Base-by-base conservation (phyloP, 495 filamentous ascomycete genomes). In the Echria macrotheca region DNA sequence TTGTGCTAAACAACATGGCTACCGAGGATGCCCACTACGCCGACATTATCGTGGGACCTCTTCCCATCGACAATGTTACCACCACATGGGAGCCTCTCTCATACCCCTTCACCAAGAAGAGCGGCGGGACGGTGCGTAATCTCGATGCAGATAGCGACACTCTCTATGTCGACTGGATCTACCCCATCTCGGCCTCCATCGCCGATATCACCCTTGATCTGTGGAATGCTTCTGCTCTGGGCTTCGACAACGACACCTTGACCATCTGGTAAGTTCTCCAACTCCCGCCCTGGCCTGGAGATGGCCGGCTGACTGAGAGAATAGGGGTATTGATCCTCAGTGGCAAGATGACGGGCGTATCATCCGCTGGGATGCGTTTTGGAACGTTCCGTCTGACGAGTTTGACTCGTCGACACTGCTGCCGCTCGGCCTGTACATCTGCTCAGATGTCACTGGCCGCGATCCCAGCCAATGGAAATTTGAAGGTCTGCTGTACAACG, bases 401-500 rank as follows among this genome's bases (percentile, higher is more conserved):
- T 73, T 69, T 25, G 67, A 70, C 47, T 54, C 58, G 29, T 44
- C 43, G 15, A 69, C 70, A 3, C 55, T 76, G 6, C 58, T 78
- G 1, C 72, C 73, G 1, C 64, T 67, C 14, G 72, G 52, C 24
- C 56, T 77, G 5, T 72, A 58, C 38, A 65, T 68, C 52, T 64
- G 60, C 47, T 53, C 60, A 24, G 69, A 78, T 54, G 55, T 74
- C 21, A 77, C 73, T 1, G 74, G 74, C 5, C 66, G 74, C 14
- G 67, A 77, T 40, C 58, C 60, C 2, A 53, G 50, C 18, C 56
- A 70, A 32, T 80, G 77, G 78, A 61, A 57, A 24, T 44, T 75
- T n/a, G 61, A 64, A 9, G 66, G 67, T 36, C 75, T 71, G 64
- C 67, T 72, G 12, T 80, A 76, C 55, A 72, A 76, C 57, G 68